Evolutionary conservation across 2,329 filamentous ascomycete genomes (phyloP).

Genomic region (Hypoxylon sp.): DNA sequence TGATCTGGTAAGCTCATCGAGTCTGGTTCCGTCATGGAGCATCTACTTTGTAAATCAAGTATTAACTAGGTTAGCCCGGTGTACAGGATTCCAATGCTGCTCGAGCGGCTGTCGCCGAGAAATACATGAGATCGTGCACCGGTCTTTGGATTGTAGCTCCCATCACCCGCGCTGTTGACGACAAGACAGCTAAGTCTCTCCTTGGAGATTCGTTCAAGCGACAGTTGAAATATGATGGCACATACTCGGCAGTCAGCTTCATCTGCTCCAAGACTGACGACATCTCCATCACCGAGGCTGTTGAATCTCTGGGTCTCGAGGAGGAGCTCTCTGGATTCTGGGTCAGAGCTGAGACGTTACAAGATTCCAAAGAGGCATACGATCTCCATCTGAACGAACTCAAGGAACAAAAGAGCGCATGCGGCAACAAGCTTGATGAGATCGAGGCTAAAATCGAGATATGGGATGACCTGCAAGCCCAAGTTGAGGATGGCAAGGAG

Average conservation of each 20-base stretch:
- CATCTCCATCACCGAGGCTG: constrained; percentile 53
- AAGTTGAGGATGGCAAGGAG: constrained; percentile 50
- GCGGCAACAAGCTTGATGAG: constrained; percentile 46
- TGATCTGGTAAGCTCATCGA: constrained; percentile 39
- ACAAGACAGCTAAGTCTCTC: constrained; percentile 65
- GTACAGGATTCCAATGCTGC: constrained; percentile 65
- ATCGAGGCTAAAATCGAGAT: constrained; percentile 51
- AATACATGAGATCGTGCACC: constrained; percentile 65
- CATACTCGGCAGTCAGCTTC: constrained; percentile 62
- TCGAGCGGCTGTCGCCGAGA: constrained; percentile 61
- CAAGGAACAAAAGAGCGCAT: constrained; percentile 44
- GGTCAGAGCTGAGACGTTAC: constrained; percentile 39
- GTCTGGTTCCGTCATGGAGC: background rate
- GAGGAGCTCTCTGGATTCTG: constrained; percentile 49
- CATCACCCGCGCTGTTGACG: constrained; percentile 67
- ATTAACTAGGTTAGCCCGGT: constrained; percentile 47
- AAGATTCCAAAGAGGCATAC: constrained; percentile 1
- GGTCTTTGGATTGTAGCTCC: constrained; percentile 69
- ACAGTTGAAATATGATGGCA: constrained; percentile 66
- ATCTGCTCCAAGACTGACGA: constrained; percentile 60
- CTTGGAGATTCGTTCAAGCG: constrained; percentile 65
- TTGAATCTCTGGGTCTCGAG: constrained; percentile 48
- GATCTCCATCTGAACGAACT: constrained; percentile 35
- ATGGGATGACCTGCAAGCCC: constrained; percentile 41
- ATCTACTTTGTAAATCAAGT: constrained; percentile 37